These are phyloP conservation scores for Wallemia ichthyophaga DNA, from an alignment of 1,284 basidiomycete genomes.

Conservation along the genomic window DNA sequence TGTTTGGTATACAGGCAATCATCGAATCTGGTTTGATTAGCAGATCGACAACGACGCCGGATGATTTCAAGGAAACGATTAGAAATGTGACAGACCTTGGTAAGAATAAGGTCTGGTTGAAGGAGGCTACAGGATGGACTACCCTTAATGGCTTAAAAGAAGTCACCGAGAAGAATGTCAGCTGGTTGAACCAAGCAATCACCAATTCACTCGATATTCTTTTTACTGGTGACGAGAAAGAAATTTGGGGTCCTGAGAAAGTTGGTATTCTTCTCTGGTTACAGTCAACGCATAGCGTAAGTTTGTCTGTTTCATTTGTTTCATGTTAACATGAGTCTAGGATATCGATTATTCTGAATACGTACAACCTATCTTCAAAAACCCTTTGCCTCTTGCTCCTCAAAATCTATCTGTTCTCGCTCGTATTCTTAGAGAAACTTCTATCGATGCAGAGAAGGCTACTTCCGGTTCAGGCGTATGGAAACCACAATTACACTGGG, in stretches of 20 bases:
- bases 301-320: slow-evolving; percentile 4
- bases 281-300: slow-evolving; percentile 25
- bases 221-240: not conserved
- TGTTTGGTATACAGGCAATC: slow-evolving; percentile 62
- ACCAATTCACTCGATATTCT: not conserved
- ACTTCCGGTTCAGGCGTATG: slow-evolving; percentile 27
- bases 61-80: slow-evolving; percentile 33
- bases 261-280: slow-evolving; percentile 46
- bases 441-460: slow-evolving; percentile 15
- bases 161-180: slow-evolving; percentile 17
- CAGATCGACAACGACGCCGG: slow-evolving; percentile 25
- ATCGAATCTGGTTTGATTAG: slow-evolving; percentile 52
- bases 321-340: not conserved
- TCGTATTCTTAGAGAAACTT: slow-evolving; percentile 38
- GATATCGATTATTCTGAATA: not conserved
- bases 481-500: slow-evolving; percentile 76
- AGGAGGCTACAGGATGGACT: slow-evolving; percentile 73
- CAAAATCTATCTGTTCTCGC: slow-evolving; percentile 45
- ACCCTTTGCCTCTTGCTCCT: slow-evolving; percentile 27
- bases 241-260: slow-evolving; percentile 53
- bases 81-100: slow-evolving; percentile 36
- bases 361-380: slow-evolving; percentile 29
- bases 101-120: slow-evolving; percentile 62
- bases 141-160: slow-evolving; percentile 32
- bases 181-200: slow-evolving; percentile 42